phyloP scores from a whole-genome alignment of 345 rosid genomes.

The Eucalyptus melliodora region DNA sequence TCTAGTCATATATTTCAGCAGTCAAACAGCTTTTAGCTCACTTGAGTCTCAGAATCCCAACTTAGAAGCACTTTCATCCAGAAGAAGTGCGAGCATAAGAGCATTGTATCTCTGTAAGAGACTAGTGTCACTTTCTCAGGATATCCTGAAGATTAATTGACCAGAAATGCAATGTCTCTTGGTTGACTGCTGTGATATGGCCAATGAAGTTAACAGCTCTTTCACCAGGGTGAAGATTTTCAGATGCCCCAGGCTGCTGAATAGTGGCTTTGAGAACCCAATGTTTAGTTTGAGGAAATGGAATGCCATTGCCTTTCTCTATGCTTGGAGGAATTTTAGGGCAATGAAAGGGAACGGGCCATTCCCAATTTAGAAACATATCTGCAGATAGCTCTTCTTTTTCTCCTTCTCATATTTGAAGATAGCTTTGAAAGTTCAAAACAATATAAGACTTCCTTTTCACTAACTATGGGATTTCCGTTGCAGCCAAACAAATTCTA shows the following conservation, averaged over 20 bases:
- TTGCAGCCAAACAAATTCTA: neutral
- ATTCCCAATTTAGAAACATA: neutral
- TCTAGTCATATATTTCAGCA: neutral
- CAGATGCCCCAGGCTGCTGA: neutral
- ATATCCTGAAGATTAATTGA: neutral
- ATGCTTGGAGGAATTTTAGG: neutral
- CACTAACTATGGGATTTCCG: neutral
- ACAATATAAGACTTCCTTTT: neutral
- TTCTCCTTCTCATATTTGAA: neutral
- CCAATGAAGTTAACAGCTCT: neutral
- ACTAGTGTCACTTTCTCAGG: neutral
- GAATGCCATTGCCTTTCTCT: neutral
- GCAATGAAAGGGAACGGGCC: neutral
- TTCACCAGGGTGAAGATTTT: neutral
- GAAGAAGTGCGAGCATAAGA: neutral
- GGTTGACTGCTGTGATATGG: neutral
- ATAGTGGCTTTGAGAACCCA: neutral
- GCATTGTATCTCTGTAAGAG: neutral
- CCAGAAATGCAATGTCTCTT: neutral
- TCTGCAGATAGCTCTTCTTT: neutral
- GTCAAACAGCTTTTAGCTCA: neutral
- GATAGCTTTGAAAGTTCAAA: neutral
- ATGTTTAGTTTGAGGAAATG: neutral
- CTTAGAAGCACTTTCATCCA: neutral
- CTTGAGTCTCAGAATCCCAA: neutral